Percentiles rank a stretch among this genome's conserved stretches.
Conservation (phyloP, 2,329 filamentous ascomycete species). For the Aotearoamyces nothofagi region DNA sequence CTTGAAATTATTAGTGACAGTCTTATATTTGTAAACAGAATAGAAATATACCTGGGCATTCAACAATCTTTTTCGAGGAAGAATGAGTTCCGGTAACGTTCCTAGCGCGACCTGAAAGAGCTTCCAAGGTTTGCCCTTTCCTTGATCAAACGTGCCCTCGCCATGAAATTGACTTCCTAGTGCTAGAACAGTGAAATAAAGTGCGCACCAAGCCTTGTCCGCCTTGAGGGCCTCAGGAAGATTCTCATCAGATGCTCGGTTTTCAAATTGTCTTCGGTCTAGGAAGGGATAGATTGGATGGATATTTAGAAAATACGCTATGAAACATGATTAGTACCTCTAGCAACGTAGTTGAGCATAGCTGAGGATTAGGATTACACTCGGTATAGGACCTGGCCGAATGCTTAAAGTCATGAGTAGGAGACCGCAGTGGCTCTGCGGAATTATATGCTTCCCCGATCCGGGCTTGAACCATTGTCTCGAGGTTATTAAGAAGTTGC, state of each 20-base stretch:
- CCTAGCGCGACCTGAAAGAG: neutral
- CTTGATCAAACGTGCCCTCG: neutral
- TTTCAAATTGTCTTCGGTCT: neutral
- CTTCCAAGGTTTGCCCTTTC: slow-evolving; percentile 1
- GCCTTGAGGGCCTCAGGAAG: neutral
- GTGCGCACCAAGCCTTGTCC: neutral
- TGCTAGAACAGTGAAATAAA: neutral
- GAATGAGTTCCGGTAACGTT: neutral
- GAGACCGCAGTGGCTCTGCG: too few species aligned
- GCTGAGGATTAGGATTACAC: too few species aligned
- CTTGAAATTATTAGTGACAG: neutral
- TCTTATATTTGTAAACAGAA: too few species aligned
- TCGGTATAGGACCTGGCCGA: too few species aligned
- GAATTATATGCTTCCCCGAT: too few species aligned
- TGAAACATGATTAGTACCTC: too few species aligned
- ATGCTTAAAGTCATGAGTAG: too few species aligned
- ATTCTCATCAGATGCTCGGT: neutral
- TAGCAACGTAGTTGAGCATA: too few species aligned
- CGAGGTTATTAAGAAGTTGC: too few species aligned
- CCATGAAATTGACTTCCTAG: neutral
- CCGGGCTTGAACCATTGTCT: too few species aligned
- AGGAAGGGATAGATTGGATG: slow-evolving; percentile 1
- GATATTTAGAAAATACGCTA: too few species aligned
- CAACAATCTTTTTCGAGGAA: neutral
- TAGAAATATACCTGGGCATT: too few species aligned